Evolutionary conservation across 495 filamentous ascomycete species (phyloP), one percentile per base, ranked within the genome.

Genomic region (Penicillium paxilli): DNA sequence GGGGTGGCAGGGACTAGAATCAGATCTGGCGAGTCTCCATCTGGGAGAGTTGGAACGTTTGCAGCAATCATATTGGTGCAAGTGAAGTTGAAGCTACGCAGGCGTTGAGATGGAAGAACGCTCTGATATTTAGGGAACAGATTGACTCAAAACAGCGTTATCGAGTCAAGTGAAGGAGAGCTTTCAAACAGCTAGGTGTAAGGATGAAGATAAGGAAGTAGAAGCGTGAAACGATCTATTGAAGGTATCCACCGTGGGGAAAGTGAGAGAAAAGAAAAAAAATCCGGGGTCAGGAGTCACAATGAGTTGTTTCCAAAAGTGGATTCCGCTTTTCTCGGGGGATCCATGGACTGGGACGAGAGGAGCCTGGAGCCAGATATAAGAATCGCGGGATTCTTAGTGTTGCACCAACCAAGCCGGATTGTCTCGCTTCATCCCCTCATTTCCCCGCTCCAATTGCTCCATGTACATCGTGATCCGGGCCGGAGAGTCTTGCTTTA

Each of bases 1-100:
- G 73, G 70, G 1, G 89, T 90, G 0, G 91, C 88, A 44, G 83
- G 81, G 33, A 83, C 81, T 53, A 96, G 81, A 38, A 79, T 61
- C 7, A 96, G 80, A 22, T 77, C 74, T 0, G 85, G 80, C 4
- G 86, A 87, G 41, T 76, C 69, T 41, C 80, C 77, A 14, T 70
- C 54, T 7, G 89, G 90, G 21, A 90, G 73, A 14, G 58, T 58
- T 21, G 63, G 53, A 47, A 57, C 40, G 23, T 67, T 55, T 47
- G 66, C 66, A 40, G 72, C 68, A 56, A 73, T 75, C 72, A 75
- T 75, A 32, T 25, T 51, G 50, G 28, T 45, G 10, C 17, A 38
- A n/a, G 22, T 47, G 19, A 22, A 16, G 49, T 44, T 47, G 19
- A 22, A 16, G 49, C 48, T 51, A 30, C 10, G 30, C 30, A n/a